Evolutionary conservation across 208 protist species (phyloP).

Genomic region (Acanthamoeba healyi): DNA sequence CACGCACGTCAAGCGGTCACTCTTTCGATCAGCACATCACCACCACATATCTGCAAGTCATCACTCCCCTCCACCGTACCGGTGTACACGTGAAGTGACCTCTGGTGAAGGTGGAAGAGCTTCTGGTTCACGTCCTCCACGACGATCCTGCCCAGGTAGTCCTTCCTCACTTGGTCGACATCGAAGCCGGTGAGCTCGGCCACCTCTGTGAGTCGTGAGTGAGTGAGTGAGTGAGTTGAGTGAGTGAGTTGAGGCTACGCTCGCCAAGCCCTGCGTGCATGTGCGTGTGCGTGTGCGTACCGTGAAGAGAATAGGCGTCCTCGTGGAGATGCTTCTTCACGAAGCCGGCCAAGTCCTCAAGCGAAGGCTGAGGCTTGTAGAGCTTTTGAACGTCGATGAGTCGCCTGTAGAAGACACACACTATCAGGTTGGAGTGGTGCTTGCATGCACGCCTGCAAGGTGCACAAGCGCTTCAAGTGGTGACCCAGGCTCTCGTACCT

Average conservation of each 20-base stretch:
- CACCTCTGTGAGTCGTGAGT: background rate
- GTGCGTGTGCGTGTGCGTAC: background rate
- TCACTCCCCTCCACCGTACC: background rate
- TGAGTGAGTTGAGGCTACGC: background rate
- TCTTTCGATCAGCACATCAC: too few relatives aligned
- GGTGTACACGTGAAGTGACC: constrained; percentile 74
- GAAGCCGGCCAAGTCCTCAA: constrained; percentile 37
- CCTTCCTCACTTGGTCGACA: constrained; percentile 33
- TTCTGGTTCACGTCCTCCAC: constrained; percentile 59
- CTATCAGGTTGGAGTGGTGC: background rate
- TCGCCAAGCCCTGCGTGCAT: background rate
- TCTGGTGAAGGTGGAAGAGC: constrained; percentile 49
- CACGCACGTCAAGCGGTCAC: background rate
- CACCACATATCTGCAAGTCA: too few relatives aligned
- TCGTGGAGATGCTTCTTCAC: constrained; percentile 5
- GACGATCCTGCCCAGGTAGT: constrained; percentile 42
- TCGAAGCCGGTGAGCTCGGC: constrained; percentile 25
- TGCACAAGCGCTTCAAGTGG: too few relatives aligned
- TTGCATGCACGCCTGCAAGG: too few relatives aligned
- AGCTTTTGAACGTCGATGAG: constrained; percentile 54
- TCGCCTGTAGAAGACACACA: background rate
- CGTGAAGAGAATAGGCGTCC: constrained; percentile 55
- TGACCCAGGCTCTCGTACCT: too few relatives aligned
- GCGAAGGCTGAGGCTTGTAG: background rate
- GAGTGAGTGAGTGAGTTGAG: background rate